Conservation (phyloP, 1,139 yeast species). For the Petasospora fabianii region DNA sequence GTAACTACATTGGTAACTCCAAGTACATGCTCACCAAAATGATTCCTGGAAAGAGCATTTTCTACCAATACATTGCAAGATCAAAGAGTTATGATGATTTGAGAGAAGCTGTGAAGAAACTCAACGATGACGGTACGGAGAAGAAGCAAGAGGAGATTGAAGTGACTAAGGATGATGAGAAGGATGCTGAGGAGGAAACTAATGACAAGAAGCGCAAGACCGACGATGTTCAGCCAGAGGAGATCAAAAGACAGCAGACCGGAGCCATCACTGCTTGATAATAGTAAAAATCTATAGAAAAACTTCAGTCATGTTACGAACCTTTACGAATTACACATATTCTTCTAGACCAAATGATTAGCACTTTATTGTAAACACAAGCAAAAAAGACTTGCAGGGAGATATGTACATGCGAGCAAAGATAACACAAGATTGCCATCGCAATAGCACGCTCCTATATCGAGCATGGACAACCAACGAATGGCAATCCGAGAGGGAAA, state of each 20-base stretch:
- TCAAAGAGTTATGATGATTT: slow-evolving; percentile 56
- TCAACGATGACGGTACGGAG: slow-evolving; percentile 16
- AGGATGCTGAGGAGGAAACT: slow-evolving; percentile 6
- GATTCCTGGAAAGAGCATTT: slow-evolving; percentile 71
- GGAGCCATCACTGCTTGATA: slow-evolving; percentile 7
- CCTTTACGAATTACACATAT: no score
- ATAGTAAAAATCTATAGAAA: no score
- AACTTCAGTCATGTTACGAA: background rate
- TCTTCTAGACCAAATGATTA: no score
- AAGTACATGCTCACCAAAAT: slow-evolving; percentile 77
- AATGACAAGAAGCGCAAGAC: slow-evolving; percentile 18
- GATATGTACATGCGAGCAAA: slow-evolving; percentile 8
- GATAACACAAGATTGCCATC: background rate
- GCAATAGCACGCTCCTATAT: no score
- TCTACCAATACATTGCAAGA: slow-evolving; percentile 55
- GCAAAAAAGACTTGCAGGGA: background rate
- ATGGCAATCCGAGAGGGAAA: no score
- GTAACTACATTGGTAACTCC: slow-evolving; percentile 65
- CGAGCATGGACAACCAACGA: no score
- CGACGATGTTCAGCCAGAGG: slow-evolving; percentile 4
- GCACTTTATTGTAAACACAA: slow-evolving; percentile 3
- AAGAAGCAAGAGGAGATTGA: background rate
- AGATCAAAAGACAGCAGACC: slow-evolving; percentile 20
- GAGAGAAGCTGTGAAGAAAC: slow-evolving; percentile 16
- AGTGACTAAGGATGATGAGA: background rate